Evolutionary conservation across 2,329 filamentous ascomycete species (phyloP).

Genomic region (Eutypa lata): DNA sequence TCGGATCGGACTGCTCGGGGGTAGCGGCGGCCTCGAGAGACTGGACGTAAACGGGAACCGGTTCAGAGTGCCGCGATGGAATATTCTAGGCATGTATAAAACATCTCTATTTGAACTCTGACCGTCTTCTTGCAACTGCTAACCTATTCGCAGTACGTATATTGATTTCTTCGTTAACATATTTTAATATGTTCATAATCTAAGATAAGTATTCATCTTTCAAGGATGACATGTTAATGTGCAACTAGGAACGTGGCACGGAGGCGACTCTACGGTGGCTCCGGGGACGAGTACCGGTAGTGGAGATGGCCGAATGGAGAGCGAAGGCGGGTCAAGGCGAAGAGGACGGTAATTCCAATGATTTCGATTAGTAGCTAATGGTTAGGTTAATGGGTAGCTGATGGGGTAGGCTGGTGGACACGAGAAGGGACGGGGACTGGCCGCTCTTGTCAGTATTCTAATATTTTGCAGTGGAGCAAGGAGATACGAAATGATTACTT

Average conservation of each 20-base stretch:
- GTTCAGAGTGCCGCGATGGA: constrained; percentile 83
- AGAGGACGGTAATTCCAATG: constrained; percentile 22
- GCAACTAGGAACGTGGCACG: constrained; percentile 85
- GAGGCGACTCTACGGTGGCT: constrained; percentile 81
- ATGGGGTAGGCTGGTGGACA: background rate
- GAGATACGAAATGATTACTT: too few relatives aligned
- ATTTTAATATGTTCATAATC: too few relatives aligned
- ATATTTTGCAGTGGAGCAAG: too few relatives aligned
- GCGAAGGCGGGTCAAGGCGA: constrained; percentile 38
- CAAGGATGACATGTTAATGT: too few relatives aligned
- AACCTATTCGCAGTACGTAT: too few relatives aligned
- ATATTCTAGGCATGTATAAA: too few relatives aligned
- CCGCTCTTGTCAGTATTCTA: constrained; percentile 3
- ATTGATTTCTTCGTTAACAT: too few relatives aligned
- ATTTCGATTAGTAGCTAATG: constrained; percentile 14
- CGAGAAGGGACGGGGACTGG: constrained; percentile 4
- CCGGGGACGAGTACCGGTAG: constrained; percentile 67
- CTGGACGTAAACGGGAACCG: constrained; percentile 81
- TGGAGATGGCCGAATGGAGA: constrained; percentile 56
- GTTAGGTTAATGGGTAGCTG: constrained; percentile 1
- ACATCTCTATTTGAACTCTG: too few relatives aligned
- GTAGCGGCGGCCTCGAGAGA: constrained; percentile 55
- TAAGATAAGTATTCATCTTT: too few relatives aligned
- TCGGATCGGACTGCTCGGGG: constrained; percentile 72
- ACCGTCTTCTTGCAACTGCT: too few relatives aligned